Percentiles rank a stretch among this genome's conserved stretches.
Evolutionary conservation across 352 stramenopile species (phyloP).

Genomic region (Phytophthora chlamydospora): DNA sequence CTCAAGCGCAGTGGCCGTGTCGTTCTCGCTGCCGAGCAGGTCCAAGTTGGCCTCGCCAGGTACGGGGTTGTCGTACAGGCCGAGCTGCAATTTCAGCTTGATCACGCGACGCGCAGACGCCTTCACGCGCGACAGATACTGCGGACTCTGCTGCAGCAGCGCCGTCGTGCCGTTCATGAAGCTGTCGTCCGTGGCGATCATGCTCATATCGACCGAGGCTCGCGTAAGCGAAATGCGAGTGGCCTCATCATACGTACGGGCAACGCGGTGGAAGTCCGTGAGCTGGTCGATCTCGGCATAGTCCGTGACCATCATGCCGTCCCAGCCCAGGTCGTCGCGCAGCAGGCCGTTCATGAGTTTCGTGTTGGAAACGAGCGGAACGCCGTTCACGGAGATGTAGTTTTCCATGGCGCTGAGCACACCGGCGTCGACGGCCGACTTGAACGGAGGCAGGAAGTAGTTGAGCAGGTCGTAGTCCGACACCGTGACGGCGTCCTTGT

Average conservation of each 20-base stretch:
- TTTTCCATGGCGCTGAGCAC: conserved; percentile 89
- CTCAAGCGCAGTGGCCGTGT: conserved; percentile 51
- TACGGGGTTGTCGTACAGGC: conserved; percentile 63
- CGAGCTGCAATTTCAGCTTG: conserved; percentile 66
- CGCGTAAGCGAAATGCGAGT: conserved; percentile 63
- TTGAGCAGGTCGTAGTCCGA: conserved; percentile 70
- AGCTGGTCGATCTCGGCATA: conserved; percentile 92
- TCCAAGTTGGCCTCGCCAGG: conserved; percentile 44
- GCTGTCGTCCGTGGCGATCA: conserved; percentile 56
- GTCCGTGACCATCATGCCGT: conserved; percentile 90
- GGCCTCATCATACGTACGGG: conserved; percentile 46
- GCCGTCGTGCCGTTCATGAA: conserved; percentile 52
- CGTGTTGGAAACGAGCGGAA: conserved; percentile 81
- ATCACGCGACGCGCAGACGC: conserved; percentile 60
- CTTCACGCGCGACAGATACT: conserved; percentile 44
- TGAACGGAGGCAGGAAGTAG: conserved; percentile 76
- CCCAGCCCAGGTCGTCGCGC: conserved; percentile 75
- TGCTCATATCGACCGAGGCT: conserved; percentile 90
- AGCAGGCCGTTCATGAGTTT: conserved; percentile 78
- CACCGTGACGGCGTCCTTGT: conserved; percentile 69
- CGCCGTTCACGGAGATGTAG: conserved; percentile 89
- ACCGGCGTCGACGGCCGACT: conserved; percentile 66
- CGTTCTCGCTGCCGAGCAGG: conserved; percentile 47
- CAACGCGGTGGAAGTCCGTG: conserved; percentile 49
- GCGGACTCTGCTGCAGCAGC: conserved; percentile 40